A percentile compares a stretch with the other conserved stretches of the same genome.
phyloP scores from a whole-genome alignment of 129 eudicot species.

The Lactuca saligna region DNA sequence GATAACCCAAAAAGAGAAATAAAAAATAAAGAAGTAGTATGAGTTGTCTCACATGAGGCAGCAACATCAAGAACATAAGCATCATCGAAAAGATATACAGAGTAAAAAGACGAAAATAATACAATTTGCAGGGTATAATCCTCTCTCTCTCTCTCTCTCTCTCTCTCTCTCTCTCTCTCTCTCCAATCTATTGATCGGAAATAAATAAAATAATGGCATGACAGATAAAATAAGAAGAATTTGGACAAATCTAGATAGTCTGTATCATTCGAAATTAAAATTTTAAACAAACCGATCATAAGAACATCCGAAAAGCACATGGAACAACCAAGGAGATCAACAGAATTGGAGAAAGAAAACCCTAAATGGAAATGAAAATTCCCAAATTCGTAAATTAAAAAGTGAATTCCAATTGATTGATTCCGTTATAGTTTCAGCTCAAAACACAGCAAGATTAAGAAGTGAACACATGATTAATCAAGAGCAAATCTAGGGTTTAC shows the following conservation, averaged over 20 bases:
- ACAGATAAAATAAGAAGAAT: slow-evolving; percentile 19
- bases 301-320: slow-evolving; percentile 7
- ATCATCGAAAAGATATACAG: slow-evolving; percentile 10
- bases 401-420: neutral
- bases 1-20: neutral
- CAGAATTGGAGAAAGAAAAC: slow-evolving; percentile 9
- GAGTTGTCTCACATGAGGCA: slow-evolving; percentile 25
- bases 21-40: neutral
- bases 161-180: too few species aligned
- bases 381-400: neutral
- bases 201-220: slow-evolving; percentile 3
- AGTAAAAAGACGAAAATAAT: neutral
- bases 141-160: neutral
- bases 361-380: neutral
- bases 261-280: neutral
- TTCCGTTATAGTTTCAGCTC: neutral
- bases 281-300: slow-evolving; percentile 11
- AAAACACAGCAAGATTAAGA: neutral
- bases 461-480: neutral
- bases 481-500: slow-evolving; percentile 2
- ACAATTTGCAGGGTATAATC: slow-evolving; percentile 13
- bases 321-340: neutral
- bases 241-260: slow-evolving; percentile 24
- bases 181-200: neutral
- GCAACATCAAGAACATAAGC: slow-evolving; percentile 25